phyloP scores from a whole-genome alignment of 2,329 filamentous ascomycete genomes.

The Pseudocercospora pini-densiflorae region DNA sequence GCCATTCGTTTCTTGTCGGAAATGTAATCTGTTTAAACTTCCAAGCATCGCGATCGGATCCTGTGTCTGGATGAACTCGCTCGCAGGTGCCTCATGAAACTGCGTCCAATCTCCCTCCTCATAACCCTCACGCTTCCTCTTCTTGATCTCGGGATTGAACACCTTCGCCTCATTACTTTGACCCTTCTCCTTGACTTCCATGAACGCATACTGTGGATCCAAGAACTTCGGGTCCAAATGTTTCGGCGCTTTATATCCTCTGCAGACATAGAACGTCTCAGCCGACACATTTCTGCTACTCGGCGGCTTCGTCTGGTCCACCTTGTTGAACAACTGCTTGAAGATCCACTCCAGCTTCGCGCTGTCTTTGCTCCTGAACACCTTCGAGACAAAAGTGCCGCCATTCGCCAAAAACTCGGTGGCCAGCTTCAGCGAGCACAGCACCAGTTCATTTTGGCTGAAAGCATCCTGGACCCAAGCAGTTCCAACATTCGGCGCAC shows the following conservation, averaged over 20 bases:
- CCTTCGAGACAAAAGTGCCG: slow-evolving; percentile 94
- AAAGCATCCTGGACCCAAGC: slow-evolving; percentile 99
- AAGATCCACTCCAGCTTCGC: slow-evolving; percentile 96
- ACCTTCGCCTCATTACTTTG: slow-evolving; percentile 98
- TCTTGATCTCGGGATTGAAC: slow-evolving; percentile 96
- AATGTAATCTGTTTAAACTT: slow-evolving; percentile 79
- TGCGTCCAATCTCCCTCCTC: slow-evolving; percentile 94
- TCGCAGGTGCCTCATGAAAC: slow-evolving; percentile 85
- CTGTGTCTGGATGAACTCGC: slow-evolving; percentile 89
- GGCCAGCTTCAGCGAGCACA: slow-evolving; percentile 90
- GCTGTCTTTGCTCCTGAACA: slow-evolving; percentile 97
- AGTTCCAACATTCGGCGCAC: slow-evolving; percentile 96
- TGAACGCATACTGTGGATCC: slow-evolving; percentile 87
- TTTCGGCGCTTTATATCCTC: slow-evolving; percentile 94
- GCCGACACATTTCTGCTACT: slow-evolving; percentile 95
- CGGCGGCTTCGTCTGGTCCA: slow-evolving; percentile 96
- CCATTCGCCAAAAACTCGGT: slow-evolving; percentile 90
- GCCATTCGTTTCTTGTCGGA: slow-evolving; percentile 72
- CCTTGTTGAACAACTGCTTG: slow-evolving; percentile 92
- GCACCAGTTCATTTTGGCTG: slow-evolving; percentile 89
- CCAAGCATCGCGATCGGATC: slow-evolving; percentile 95
- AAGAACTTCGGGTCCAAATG: slow-evolving; percentile 89
- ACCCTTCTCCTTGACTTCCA: slow-evolving; percentile 80
- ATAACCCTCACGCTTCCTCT: slow-evolving; percentile 96
- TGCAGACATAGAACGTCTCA: slow-evolving; percentile 98